These are phyloP conservation scores for Cryptococcus sp. DNA, from an alignment of 1,284 basidiomycete species.

Conservation along the genomic window DNA sequence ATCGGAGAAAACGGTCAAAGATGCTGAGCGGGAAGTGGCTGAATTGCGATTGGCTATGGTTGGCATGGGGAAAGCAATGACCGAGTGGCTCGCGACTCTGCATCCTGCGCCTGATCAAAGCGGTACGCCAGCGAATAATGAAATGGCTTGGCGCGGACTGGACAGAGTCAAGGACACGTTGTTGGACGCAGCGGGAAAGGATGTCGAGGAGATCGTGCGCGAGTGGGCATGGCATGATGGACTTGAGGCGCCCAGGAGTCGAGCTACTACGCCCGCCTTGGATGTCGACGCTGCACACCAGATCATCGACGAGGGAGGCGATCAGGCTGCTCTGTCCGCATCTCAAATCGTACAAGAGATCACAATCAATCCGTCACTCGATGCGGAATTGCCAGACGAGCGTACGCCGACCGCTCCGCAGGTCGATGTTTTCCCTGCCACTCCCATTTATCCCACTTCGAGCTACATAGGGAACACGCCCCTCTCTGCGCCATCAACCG, in stretches of 20 bases:
- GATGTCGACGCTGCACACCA: neutral
- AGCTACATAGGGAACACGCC: neutral
- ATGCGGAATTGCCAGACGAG: neutral
- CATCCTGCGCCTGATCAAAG: neutral
- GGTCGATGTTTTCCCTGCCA: neutral
- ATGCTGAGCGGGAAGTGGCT: constrained; percentile 49
- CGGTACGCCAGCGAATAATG: neutral
- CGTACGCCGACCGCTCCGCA: neutral
- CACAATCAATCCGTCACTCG: neutral
- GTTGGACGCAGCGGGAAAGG: constrained; percentile 42
- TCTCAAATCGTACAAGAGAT: neutral
- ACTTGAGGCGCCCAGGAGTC: constrained; percentile 34
- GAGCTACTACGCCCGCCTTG: constrained; percentile 16
- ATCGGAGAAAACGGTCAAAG: constrained; percentile 37
- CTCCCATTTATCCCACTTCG: neutral
- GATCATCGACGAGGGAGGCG: neutral
- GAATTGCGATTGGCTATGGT: constrained; percentile 49
- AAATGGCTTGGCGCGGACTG: constrained; percentile 35
- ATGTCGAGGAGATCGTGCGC: constrained; percentile 44
- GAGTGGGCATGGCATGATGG: constrained; percentile 52
- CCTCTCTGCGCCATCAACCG: neutral
- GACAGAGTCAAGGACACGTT: constrained; percentile 39
- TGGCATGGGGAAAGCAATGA: constrained; percentile 51
- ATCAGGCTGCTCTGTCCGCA: neutral
- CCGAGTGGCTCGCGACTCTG: constrained; percentile 40